A percentile compares a stretch with the other conserved stretches of the same genome.
Evolutionary conservation across 371 early-diverging fungal genomes (phyloP).

Genomic region (Antonospora locustae): DNA sequence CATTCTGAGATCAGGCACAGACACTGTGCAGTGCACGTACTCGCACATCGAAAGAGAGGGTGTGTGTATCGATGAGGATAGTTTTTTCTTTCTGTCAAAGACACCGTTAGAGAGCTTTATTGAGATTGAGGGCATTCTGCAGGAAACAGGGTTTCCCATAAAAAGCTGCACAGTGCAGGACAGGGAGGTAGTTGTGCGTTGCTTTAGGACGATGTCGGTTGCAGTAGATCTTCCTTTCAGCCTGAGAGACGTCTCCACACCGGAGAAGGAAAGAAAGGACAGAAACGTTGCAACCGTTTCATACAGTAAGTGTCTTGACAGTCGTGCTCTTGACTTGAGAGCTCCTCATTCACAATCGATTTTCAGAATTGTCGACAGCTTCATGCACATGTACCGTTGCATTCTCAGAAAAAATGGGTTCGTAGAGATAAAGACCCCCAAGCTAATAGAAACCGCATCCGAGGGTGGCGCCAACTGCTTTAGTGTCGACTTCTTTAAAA

Average conservation of each 20-base stretch:
- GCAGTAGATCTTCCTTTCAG: constrained; percentile 66
- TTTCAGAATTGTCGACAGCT: constrained; percentile 81
- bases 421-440: constrained; percentile 93
- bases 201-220: constrained; percentile 24
- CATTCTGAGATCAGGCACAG: constrained; percentile 34
- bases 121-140: constrained; percentile 32
- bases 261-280: constrained; percentile 59
- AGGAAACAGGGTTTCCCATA: constrained; percentile 24
- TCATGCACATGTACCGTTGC: constrained; percentile 80
- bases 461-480: constrained; percentile 99
- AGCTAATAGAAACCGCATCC: constrained; percentile 79
- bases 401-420: constrained; percentile 68
- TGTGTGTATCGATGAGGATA: not conserved
- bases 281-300: constrained; percentile 57
- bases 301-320: constrained; percentile 81
- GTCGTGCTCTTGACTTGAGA: constrained; percentile 83
- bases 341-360: constrained; percentile 88
- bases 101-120: constrained; percentile 43
- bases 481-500: constrained; percentile 83
- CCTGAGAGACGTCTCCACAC: constrained; percentile 78
- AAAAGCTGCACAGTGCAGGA: constrained; percentile 41
- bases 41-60: not conserved
- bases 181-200: constrained; percentile 41
- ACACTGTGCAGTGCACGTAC: constrained; percentile 1
- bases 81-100: not conserved